Evolutionary conservation across 1,284 basidiomycete genomes (phyloP), one percentile per base, ranked within the genome.

Genomic region (Rhodotorula sp.): DNA sequence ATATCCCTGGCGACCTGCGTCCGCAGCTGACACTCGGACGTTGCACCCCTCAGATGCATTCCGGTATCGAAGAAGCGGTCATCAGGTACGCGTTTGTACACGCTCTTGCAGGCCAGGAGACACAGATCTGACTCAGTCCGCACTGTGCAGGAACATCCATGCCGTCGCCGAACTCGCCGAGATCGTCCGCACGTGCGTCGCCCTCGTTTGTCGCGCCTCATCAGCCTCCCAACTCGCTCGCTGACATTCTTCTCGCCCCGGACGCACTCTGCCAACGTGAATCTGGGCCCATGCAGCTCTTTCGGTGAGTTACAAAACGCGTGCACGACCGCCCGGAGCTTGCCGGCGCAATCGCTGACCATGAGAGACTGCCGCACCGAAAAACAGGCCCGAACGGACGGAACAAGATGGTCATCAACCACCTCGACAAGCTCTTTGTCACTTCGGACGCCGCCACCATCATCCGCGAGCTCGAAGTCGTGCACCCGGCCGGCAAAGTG

Each of bases 361-460:
- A 26, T 26, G 26, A 23, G 54, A 12, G 16, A 21, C 3, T 23
- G 51, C 18, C 57, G 7, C 34, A 70, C 39, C 39, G 12, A 43
- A 43, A 43, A 16, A 34, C 65, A 62, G 64, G 78, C 91, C 79
- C 79, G 29, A 76, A 80, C 51, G 94, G 94, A 58, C 87, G 94
- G 69, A 97, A 97, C 83, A 97, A 97, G 83, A 89, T 97, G 72
- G 85, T 97, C 79, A 94, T 97, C 84, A 97, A 97, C 83, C 97
- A 99, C 83, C 86, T 99, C 58, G 94, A 94, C 69, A 87, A 89
- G 80, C 86, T 98, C 62, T 99, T 99, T 83, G 95, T 99, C 70
- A 99, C 97, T 46, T 97, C 93, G 62, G 97, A 99, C 87, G 96
- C 97, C 14, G 97, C 97, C 16, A 99, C 97, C 69, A 99, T 99